These are phyloP conservation scores for Vigna radiata DNA, from an alignment of 306 rosid genomes.

Conservation along the genomic window DNA sequence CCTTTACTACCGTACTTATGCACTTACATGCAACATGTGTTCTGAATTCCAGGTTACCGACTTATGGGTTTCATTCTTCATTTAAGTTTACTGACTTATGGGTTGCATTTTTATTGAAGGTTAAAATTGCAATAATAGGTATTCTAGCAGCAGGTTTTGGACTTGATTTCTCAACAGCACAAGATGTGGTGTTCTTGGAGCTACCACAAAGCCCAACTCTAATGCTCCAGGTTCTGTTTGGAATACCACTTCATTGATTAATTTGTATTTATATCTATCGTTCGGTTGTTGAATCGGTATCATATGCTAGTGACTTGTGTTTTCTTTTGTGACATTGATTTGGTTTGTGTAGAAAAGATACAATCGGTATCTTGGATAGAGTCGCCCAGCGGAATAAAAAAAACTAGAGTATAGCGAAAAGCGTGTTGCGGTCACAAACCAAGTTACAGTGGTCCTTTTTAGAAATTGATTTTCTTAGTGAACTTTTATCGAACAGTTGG, in stretches of 20 bases:
- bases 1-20: conserved; percentile 1
- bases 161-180: conserved; percentile 92
- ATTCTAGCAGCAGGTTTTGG: conserved; percentile 95
- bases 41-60: conserved; percentile 22
- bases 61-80: conserved; percentile 27
- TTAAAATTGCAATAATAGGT: conserved; percentile 90
- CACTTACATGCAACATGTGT: neutral
- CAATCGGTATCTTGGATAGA: no score
- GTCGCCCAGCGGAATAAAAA: no score
- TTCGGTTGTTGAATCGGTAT: conserved; percentile 1
- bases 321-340: conserved; percentile 21
- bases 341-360: conserved; percentile 20
- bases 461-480: no score
- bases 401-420: no score
- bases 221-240: conserved; percentile 85
- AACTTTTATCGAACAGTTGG: no score
- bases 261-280: conserved; percentile 21
- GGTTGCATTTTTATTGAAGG: conserved; percentile 54
- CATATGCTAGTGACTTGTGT: conserved; percentile 29
- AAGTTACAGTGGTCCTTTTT: no score
- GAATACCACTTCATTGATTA: conserved; percentile 24
- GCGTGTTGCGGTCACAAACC: no score
- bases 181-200: conserved; percentile 91
- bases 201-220: conserved; percentile 79
- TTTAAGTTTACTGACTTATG: conserved; percentile 36